Evolutionary conservation across 192 early-diverging fungal species (phyloP).

Genomic region (Spizellomyces punctatus): DNA sequence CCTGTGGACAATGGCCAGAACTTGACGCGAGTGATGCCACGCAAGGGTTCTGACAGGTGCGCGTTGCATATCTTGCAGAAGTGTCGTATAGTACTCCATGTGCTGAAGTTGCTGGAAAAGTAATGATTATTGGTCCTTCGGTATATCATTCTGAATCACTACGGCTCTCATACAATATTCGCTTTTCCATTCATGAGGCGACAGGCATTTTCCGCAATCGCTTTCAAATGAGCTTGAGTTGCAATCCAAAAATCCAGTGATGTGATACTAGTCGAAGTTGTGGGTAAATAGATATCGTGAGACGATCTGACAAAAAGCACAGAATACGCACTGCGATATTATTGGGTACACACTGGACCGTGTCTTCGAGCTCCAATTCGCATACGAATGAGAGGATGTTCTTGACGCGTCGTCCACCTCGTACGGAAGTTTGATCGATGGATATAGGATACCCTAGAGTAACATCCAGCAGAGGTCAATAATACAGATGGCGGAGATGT

Average conservation of each 20-base stretch:
- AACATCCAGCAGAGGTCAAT: background rate
- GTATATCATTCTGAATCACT: background rate
- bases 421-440: background rate
- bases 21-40: constrained; percentile 73
- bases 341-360: too few species aligned
- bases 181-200: constrained; percentile 4
- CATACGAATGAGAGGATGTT: too few species aligned
- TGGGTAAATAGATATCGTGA: too few species aligned
- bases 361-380: too few species aligned
- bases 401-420: too few species aligned
- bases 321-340: too few species aligned
- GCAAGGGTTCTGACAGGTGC: constrained; percentile 59
- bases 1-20: constrained; percentile 71
- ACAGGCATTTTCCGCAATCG: background rate
- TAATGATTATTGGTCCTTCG: background rate
- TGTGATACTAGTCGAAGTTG: too few species aligned
- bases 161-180: background rate
- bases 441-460: constrained; percentile 5
- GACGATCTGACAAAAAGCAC: too few species aligned
- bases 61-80: background rate
- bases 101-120: background rate
- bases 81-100: background rate
- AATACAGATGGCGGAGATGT: background rate
- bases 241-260: background rate
- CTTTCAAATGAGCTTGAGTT: background rate